Conservation (phyloP, 495 filamentous ascomycete genomes). For the Hyaloscypha hepaticicola region DNA sequence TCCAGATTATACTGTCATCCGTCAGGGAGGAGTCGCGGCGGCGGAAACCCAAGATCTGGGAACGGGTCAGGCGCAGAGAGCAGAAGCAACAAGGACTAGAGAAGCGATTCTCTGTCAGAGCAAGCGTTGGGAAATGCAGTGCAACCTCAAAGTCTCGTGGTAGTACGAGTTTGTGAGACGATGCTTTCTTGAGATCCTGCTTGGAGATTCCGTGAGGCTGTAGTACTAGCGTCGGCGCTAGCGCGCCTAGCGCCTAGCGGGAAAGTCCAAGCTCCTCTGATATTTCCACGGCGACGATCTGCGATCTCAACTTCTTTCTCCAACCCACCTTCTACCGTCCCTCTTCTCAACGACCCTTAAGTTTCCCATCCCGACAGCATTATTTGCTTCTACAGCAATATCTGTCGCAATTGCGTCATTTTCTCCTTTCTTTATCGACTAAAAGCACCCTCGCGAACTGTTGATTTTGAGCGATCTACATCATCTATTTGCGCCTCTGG, state of each 20-base stretch:
- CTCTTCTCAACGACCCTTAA: conserved; percentile 66
- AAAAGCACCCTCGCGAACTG: conserved; percentile 8
- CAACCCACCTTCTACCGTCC: conserved; percentile 38
- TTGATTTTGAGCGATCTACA: conserved; percentile 25
- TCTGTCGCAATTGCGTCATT: conserved; percentile 17
- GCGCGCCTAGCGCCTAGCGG: background rate
- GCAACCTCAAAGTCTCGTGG: background rate
- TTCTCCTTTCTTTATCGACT: conserved; percentile 2
- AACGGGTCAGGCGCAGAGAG: background rate
- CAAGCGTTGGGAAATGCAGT: background rate
- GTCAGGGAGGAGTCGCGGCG: background rate
- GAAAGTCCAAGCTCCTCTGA: conserved; percentile 9
- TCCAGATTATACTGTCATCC: conserved; percentile 24
- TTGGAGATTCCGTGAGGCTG: background rate
- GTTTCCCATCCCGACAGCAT: background rate
- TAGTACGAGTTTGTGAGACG: background rate
- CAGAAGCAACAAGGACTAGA: background rate
- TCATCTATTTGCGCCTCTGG: conserved; percentile 30
- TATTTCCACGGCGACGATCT: conserved; percentile 5
- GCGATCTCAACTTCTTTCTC: conserved; percentile 4
- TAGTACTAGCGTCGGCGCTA: too few species aligned
- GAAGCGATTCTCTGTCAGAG: background rate
- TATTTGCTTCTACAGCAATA: conserved; percentile 18
- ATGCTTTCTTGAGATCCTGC: background rate
- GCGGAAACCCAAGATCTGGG: background rate